A percentile compares a stretch with the other conserved stretches of the same genome.
Conservation (phyloP, 2,329 filamentous ascomycete species). For the Nemania sp. region DNA sequence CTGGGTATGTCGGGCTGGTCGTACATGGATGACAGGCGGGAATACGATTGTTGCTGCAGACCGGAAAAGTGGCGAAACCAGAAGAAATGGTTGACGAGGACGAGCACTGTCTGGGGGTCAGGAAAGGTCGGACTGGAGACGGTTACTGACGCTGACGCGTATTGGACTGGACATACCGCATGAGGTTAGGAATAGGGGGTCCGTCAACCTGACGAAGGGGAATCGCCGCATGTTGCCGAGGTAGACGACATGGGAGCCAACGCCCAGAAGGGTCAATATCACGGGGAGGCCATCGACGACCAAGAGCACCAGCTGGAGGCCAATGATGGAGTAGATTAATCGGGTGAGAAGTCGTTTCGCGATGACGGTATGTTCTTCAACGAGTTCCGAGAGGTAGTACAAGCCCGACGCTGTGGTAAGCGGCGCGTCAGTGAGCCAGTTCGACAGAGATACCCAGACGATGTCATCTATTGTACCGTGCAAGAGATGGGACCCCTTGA, state of each 20-base stretch:
- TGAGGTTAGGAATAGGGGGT: constrained; percentile 83
- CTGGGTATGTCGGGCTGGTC: constrained; percentile 69
- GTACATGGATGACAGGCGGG: constrained; percentile 63
- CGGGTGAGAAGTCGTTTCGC: constrained; percentile 84
- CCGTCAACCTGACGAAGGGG: constrained; percentile 79
- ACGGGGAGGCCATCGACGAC: constrained; percentile 86
- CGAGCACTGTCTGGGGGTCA: constrained; percentile 64
- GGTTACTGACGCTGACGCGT: neutral
- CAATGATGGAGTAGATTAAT: constrained; percentile 83
- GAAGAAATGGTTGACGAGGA: constrained; percentile 87
- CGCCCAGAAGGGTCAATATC: constrained; percentile 71
- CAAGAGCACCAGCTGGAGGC: constrained; percentile 73
- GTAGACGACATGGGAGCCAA: constrained; percentile 83
- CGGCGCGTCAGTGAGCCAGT: constrained; percentile 31
- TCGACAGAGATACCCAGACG: neutral
- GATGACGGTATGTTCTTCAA: constrained; percentile 95
- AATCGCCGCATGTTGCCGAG: constrained; percentile 79
- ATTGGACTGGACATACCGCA: constrained; percentile 64
- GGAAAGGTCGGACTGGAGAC: constrained; percentile 7
- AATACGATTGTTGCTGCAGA: constrained; percentile 61
- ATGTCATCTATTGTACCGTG: neutral
- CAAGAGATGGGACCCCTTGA: neutral
- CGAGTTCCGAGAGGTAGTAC: constrained; percentile 96
- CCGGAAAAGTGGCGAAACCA: constrained; percentile 94
- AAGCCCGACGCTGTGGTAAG: constrained; percentile 77